Conservation (phyloP, 1,284 basidiomycete genomes). For the Cerrena zonata region DNA sequence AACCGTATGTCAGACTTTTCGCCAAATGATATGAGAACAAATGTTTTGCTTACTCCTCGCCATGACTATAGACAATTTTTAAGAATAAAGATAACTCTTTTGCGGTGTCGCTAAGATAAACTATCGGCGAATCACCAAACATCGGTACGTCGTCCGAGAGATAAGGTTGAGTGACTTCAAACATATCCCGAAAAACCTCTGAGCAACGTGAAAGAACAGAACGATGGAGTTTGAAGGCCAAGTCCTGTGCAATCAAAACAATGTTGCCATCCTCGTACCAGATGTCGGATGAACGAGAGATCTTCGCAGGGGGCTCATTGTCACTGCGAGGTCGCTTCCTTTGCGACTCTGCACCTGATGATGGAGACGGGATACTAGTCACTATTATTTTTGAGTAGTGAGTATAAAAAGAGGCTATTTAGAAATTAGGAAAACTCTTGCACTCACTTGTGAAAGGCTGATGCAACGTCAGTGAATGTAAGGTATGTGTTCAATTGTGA, state of each 20-base stretch:
- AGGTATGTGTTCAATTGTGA: too few species aligned
- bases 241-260: not conserved
- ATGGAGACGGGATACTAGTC: not conserved
- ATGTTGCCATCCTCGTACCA: constrained; percentile 4
- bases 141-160: not conserved
- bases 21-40: not conserved
- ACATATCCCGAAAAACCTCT: not conserved
- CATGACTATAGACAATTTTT: not conserved
- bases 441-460: not conserved
- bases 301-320: not conserved
- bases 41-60: not conserved
- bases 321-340: not conserved
- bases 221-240: not conserved
- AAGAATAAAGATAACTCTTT: not conserved
- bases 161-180: not conserved
- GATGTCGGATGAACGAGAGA: not conserved
- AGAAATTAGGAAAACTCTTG: not conserved
- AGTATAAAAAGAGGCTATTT: not conserved
- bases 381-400: not conserved
- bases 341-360: not conserved
- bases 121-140: not conserved
- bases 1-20: not conserved
- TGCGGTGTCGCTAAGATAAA: not conserved
- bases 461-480: not conserved
- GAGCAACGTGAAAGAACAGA: not conserved